phyloP scores from a whole-genome alignment of 2,329 filamentous ascomycete genomes.

The Huntiella moniliformis region DNA sequence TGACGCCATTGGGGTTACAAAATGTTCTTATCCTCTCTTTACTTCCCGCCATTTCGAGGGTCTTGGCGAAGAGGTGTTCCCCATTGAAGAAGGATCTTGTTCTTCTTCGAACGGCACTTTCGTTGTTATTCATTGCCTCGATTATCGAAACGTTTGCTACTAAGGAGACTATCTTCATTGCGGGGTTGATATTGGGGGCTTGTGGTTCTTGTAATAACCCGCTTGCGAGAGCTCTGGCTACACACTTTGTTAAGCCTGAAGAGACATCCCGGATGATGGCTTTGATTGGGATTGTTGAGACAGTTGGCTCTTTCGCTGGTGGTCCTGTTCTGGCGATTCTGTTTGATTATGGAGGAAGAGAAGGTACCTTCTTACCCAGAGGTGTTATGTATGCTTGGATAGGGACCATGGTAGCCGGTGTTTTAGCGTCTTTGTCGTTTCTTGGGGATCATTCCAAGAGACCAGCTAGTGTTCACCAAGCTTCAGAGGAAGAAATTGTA shows the following conservation, averaged over 20 bases:
- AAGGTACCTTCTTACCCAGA: slow-evolving; percentile 20
- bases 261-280: slow-evolving; percentile 25
- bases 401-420: too few species aligned
- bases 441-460: too few species aligned
- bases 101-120: slow-evolving; percentile 19
- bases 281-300: slow-evolving; percentile 23
- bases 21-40: slow-evolving; percentile 20
- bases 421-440: too few species aligned
- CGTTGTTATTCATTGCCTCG: slow-evolving; percentile 18
- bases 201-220: slow-evolving; percentile 23
- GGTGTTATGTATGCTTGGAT: neutral
- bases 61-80: slow-evolving; percentile 14
- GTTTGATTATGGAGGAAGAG: slow-evolving; percentile 21
- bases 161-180: slow-evolving; percentile 19
- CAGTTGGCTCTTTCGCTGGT: slow-evolving; percentile 22
- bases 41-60: slow-evolving; percentile 20
- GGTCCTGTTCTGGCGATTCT: slow-evolving; percentile 23
- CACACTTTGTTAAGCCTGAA: slow-evolving; percentile 21
- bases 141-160: slow-evolving; percentile 20
- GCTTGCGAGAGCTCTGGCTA: slow-evolving; percentile 22
- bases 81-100: slow-evolving; percentile 22
- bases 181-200: slow-evolving; percentile 21
- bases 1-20: slow-evolving; percentile 23
- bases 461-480: too few species aligned
- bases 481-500: neutral